A percentile compares a stretch with the other conserved stretches of the same genome.
Conservation (phyloP, 2,329 filamentous ascomycete species). For the Exophiala sp. region DNA sequence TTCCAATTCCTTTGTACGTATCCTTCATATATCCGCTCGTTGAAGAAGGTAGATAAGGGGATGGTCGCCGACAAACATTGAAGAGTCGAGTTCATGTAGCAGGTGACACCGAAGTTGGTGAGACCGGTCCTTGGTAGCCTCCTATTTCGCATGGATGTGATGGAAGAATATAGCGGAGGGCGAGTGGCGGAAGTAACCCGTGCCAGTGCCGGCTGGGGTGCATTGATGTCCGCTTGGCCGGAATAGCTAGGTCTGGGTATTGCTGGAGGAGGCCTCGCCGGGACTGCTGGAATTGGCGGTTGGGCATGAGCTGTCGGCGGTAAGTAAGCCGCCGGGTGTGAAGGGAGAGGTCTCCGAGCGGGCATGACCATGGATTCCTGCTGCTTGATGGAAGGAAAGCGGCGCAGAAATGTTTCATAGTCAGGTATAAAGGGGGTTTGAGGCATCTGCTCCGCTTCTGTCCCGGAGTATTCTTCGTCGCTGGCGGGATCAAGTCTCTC, state of each 20-base stretch:
- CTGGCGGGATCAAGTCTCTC: slow-evolving; percentile 38
- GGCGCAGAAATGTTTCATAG: slow-evolving; percentile 76
- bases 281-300: slow-evolving; percentile 51
- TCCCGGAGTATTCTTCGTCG: slow-evolving; percentile 40
- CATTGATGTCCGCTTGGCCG: slow-evolving; percentile 62
- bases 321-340: slow-evolving; percentile 25
- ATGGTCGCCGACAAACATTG: slow-evolving; percentile 74
- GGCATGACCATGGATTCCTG: slow-evolving; percentile 52
- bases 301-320: slow-evolving; percentile 37
- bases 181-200: slow-evolving; percentile 43
- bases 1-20: slow-evolving; percentile 60
- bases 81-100: slow-evolving; percentile 87
- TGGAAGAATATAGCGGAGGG: slow-evolving; percentile 40
- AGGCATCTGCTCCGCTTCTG: slow-evolving; percentile 44
- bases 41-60: slow-evolving; percentile 58
- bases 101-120: slow-evolving; percentile 73
- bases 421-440: slow-evolving; percentile 56
- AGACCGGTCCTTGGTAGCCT: slow-evolving; percentile 65
- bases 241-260: slow-evolving; percentile 70
- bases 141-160: slow-evolving; percentile 39
- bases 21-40: slow-evolving; percentile 50
- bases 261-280: slow-evolving; percentile 61
- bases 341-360: slow-evolving; percentile 29
- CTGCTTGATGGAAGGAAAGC: slow-evolving; percentile 66
- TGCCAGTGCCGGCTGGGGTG: slow-evolving; percentile 39